Evolutionary conservation across 129 eudicot genomes (phyloP).

Genomic region (Saposhnikovia divaricata): DNA sequence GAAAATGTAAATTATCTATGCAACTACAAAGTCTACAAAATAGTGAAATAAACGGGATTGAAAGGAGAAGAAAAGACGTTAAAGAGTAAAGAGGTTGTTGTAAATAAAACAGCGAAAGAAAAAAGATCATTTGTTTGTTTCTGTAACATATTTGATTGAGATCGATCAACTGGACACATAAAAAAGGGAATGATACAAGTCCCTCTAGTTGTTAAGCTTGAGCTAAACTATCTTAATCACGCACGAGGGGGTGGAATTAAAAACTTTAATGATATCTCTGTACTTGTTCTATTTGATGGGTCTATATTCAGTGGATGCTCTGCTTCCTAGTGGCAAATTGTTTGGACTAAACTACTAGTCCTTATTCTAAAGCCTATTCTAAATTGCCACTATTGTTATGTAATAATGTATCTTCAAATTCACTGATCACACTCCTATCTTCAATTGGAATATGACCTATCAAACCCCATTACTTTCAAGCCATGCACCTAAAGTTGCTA

Average conservation of each 20-base stretch:
- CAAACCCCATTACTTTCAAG: background rate
- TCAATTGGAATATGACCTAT: background rate
- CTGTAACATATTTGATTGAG: background rate
- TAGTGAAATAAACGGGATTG: background rate
- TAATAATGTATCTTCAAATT: background rate
- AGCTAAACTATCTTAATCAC: background rate
- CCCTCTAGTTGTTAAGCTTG: background rate
- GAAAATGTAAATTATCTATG: too few species aligned
- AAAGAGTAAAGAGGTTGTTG: too few species aligned
- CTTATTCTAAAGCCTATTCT: background rate
- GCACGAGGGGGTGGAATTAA: background rate
- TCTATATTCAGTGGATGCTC: slow-evolving; percentile 1
- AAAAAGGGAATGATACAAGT: background rate
- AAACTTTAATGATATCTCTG: background rate
- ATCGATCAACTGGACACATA: background rate
- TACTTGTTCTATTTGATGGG: slow-evolving; percentile 2
- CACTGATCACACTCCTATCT: background rate
- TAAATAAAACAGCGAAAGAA: too few species aligned
- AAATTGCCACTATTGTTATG: background rate
- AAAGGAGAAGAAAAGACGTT: too few species aligned
- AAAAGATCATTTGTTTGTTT: background rate
- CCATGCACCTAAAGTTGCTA: slow-evolving; percentile 2
- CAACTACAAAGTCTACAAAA: too few species aligned
- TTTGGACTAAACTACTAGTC: background rate
- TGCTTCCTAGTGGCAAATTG: background rate